These are phyloP conservation scores for Pontederia paniculata DNA, from an alignment of 176 grass and related monocot genomes.

Conservation along the genomic window DNA sequence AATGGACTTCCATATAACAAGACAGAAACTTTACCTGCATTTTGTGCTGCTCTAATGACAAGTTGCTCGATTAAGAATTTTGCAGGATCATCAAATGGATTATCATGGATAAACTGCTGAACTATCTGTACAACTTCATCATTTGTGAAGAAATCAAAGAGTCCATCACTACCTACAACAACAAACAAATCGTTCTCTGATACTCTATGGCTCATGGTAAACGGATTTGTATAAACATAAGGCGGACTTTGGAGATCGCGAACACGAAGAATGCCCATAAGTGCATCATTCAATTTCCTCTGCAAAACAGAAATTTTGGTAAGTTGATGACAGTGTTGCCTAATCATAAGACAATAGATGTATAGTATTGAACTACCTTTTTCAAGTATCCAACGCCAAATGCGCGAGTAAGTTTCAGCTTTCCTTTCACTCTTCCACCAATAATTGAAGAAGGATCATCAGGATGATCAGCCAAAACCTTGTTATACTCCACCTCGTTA, in stretches of 20 bases:
- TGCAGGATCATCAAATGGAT: slow-evolving; percentile 72
- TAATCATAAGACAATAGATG: background rate
- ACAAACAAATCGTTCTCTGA: slow-evolving; percentile 72
- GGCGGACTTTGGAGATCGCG: slow-evolving; percentile 58
- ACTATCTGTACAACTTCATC: slow-evolving; percentile 77
- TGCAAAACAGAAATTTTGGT: slow-evolving; percentile 29
- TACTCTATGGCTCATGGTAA: slow-evolving; percentile 68
- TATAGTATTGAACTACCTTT: slow-evolving; percentile 31
- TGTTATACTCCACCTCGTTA: slow-evolving; percentile 56
- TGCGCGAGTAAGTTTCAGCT: slow-evolving; percentile 89
- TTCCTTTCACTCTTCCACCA: slow-evolving; percentile 84
- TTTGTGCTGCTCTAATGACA: slow-evolving; percentile 64
- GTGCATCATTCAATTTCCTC: slow-evolving; percentile 80
- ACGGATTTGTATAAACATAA: slow-evolving; percentile 73
- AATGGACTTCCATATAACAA: background rate
- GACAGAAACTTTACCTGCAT: slow-evolving; percentile 58
- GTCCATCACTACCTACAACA: slow-evolving; percentile 87
- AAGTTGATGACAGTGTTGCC: background rate
- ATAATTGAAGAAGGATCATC: slow-evolving; percentile 56
- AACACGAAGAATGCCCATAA: slow-evolving; percentile 94
- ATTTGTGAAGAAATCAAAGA: slow-evolving; percentile 93
- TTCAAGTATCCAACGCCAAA: slow-evolving; percentile 97
- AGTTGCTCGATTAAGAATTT: slow-evolving; percentile 85
- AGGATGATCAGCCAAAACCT: slow-evolving; percentile 59
- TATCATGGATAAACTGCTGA: slow-evolving; percentile 71